phyloP scores from a whole-genome alignment of 257 asterid genomes.

The Capsicum baccatum region DNA sequence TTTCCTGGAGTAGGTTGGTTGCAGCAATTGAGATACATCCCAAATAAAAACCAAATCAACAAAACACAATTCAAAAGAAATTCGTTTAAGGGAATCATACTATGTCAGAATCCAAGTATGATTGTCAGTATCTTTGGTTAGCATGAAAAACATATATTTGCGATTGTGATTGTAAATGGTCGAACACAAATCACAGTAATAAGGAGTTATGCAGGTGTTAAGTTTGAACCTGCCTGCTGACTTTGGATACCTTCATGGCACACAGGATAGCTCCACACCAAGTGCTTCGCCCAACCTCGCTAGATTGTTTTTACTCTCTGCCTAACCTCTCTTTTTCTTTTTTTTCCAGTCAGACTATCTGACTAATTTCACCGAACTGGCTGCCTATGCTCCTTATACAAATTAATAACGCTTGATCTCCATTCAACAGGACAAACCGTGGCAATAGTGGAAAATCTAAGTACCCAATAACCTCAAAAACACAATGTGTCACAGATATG shows the following conservation, averaged over 20 bases:
- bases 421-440: not conserved
- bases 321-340: not conserved
- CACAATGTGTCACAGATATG: not conserved
- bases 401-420: not conserved
- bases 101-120: not conserved
- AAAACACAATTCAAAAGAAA: not conserved
- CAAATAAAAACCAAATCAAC: conserved; percentile 16
- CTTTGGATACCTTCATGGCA: conserved; percentile 9
- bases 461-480: not conserved
- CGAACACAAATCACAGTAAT: not conserved
- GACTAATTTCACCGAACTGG: not conserved
- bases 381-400: conserved; percentile 16
- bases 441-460: not conserved
- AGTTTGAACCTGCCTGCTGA: not conserved
- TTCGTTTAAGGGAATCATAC: not conserved
- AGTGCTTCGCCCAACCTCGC: not conserved
- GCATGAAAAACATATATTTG: conserved; percentile 1
- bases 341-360: not conserved
- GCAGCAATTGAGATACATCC: conserved; percentile 24
- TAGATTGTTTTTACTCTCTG: not conserved
- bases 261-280: not conserved
- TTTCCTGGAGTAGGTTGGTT: conserved; percentile 57
- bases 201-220: conserved; percentile 18
- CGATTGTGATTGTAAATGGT: not conserved
- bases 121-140: not conserved